Evolutionary conservation across 2,329 filamentous ascomycete species (phyloP), one percentile per base, ranked within the genome.

Genomic region (Paramyrothecium roridum): DNA sequence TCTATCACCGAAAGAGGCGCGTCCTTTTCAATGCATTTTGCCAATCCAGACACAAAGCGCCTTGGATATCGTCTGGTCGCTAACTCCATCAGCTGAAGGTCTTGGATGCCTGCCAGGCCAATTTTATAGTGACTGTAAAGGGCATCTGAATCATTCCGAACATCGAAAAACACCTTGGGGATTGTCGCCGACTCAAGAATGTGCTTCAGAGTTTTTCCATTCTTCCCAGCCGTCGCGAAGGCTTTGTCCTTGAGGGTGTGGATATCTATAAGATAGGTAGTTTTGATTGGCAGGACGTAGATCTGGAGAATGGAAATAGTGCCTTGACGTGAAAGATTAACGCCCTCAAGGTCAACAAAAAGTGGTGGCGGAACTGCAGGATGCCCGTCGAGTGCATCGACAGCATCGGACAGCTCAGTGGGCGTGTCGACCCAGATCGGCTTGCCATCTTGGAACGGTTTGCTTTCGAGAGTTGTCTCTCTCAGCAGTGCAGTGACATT

Each of bases 141-240:
- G 0, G 82, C 81, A 59, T 85, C 79, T 0, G 83, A 81, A 60
- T 85, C 81, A 58, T 80, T 81, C 2, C 82, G 79, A 17, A 86
- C 71, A 56, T 87, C 83, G 60, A 84, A 86, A 56, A 86, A 75
- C 30, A 79, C 76, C 59, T 86, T 85, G 0, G 68, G 65, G 19
- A 60, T 59, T 13, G 49, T 10, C 0, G 57, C 8, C 0, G 70
- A 73, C 63, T 85, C 76, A 1, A 85, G 64, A 11, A 85, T 72
- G 0, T 50, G 48, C 57, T 75, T 74, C 1, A 78, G 56, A 10
- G 61, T 60, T 6, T 23, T 46, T 7, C 53, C 51, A 23, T 23
- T 19, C 7, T 2, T 16, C n/a, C 45, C 43, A 17, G n/a, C 3
- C 16, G 53, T 52, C 7, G 51, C 34, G 58, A 82, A 82, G 0